Conservation (phyloP, 495 filamentous ascomycete species). For the Cladorrhinum samala region DNA sequence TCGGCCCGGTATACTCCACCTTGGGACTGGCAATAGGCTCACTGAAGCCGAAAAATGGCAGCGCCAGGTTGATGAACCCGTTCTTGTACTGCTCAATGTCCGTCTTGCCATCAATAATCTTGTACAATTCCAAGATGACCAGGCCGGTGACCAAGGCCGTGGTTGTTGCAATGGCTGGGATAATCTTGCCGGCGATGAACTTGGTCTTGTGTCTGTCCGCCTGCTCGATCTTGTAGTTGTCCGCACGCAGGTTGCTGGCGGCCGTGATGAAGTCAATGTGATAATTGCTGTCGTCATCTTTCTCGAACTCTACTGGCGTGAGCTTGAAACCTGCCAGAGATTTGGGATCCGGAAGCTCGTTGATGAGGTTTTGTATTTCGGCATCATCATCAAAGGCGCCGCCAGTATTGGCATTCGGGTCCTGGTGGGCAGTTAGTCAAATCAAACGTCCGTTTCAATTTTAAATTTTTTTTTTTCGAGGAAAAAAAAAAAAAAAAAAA, state of each 20-base stretch:
- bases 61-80: constrained; percentile 92
- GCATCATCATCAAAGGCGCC: constrained; percentile 59
- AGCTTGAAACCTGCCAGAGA: constrained; percentile 80
- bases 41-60: constrained; percentile 97
- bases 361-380: constrained; percentile 62
- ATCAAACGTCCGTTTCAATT: too few relatives aligned
- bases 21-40: constrained; percentile 92
- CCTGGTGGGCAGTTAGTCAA: constrained; percentile 35
- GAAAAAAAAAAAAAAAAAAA: too few relatives aligned
- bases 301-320: constrained; percentile 93
- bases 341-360: constrained; percentile 68
- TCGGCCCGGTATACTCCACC: constrained; percentile 70
- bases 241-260: constrained; percentile 90
- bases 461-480: background rate
- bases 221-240: constrained; percentile 92
- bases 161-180: constrained; percentile 96
- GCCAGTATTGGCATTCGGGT: constrained; percentile 67
- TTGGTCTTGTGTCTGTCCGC: constrained; percentile 97
- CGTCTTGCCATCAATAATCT: constrained; percentile 89
- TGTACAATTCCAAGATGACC: constrained; percentile 89
- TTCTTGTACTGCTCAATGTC: constrained; percentile 99
- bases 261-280: constrained; percentile 99
- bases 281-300: constrained; percentile 96
- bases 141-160: constrained; percentile 94
- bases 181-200: constrained; percentile 99